Base-by-base conservation (phyloP, 176 grass and related monocot species). In the Alopecurus myosuroides region DNA sequence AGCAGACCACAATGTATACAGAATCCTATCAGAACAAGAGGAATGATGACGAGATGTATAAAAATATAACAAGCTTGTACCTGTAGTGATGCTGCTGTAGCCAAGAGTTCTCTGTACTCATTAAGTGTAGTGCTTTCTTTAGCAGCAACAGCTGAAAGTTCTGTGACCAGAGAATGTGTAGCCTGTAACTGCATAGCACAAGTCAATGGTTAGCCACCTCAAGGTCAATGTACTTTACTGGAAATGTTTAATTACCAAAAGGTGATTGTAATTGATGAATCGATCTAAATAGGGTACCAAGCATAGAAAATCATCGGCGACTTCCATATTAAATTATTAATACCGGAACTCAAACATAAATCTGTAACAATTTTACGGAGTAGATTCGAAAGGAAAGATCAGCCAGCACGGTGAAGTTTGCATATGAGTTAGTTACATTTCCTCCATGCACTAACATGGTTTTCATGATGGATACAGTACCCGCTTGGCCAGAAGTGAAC, bases 91-190 rank as follows among this genome's bases (percentile, higher is more conserved):
- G 92, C 95, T 26, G 88, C 82, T 31, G 76, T 88, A 56, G 78
- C 88, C 33, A 97, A 80, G 61, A 97, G 90, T 57, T 94, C 95
- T 91, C 95, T 89, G 33, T 91, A 92, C 52, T 94, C 86, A 78
- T 94, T 92, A 63, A 97, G 86, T 72, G 91, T 88, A 60, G 86
- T 42, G 77, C 84, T 91, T 84, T 97, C 95, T 89, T 91, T 91
- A 46, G 79, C 81, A 76, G 88, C 89, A 88, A 97, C 82, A 81
- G 86, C 71, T 75, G 95, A 90, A 89, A 97, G 88, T 82, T 97
- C 92, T 77, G 91, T 90, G 84, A 97, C 88, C 50, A 94, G 86
- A 76, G 92, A 26, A 46, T 91, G 89, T 20, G 86, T 89, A 81
- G 77, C 81, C 74, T 97, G 84, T 84, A 94, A 84, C 95, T 97